Evolutionary conservation across 2,329 filamentous ascomycete species (phyloP).

Genomic region (Pseudonectria foliicola): DNA sequence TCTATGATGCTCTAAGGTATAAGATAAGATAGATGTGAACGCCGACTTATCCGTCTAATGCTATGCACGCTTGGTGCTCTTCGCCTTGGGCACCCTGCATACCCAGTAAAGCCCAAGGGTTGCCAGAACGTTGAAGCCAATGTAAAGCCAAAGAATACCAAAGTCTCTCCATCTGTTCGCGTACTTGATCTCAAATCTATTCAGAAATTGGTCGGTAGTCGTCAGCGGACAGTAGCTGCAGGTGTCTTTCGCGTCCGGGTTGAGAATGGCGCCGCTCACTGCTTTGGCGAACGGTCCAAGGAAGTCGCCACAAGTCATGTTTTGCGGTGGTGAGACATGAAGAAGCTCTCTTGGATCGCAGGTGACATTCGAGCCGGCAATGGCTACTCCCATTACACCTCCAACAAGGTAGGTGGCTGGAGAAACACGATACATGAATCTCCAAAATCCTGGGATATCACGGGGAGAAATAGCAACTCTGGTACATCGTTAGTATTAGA

Average conservation of each 20-base stretch:
- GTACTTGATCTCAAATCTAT: constrained; percentile 35
- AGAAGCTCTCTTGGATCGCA: constrained; percentile 60
- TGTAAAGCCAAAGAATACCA: constrained; percentile 44
- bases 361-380: constrained; percentile 50
- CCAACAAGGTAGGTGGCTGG: constrained; percentile 66
- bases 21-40: too few relatives aligned
- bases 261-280: constrained; percentile 37
- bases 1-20: too few relatives aligned
- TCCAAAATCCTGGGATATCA: constrained; percentile 61
- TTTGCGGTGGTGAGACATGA: constrained; percentile 48
- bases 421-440: constrained; percentile 64
- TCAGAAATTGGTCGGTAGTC: constrained; percentile 30
- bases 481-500: background rate
- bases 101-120: constrained; percentile 41
- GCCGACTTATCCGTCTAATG: too few relatives aligned
- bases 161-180: constrained; percentile 45
- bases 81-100: constrained; percentile 23
- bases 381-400: constrained; percentile 53
- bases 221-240: constrained; percentile 38
- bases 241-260: constrained; percentile 5
- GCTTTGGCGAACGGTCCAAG: constrained; percentile 35
- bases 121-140: constrained; percentile 41
- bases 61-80: constrained; percentile 1
- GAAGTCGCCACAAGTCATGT: constrained; percentile 48
- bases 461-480: constrained; percentile 52